Base-by-base conservation (phyloP, 495 filamentous ascomycete genomes). In the Pseudoneurospora amorphoporcata region DNA sequence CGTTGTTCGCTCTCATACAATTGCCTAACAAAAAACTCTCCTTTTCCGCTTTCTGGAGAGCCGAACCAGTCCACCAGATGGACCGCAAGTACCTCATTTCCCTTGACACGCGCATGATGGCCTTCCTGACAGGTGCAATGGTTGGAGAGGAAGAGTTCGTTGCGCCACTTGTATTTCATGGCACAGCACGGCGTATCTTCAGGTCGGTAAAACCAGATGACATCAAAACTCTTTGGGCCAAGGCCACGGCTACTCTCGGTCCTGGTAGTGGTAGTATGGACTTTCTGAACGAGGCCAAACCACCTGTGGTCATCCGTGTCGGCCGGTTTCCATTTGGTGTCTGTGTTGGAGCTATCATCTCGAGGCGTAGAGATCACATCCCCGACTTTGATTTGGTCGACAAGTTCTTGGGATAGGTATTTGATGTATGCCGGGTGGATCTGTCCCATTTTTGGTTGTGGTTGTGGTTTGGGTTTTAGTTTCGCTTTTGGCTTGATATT, bases 71-170 rank as follows among this genome's bases (percentile, higher is more conserved):
- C 83, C 2, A 92, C 84, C 19, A 78, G 70, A 43, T 88, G 83
- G n/a, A 84, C 84, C 8, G 79, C 81, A 14, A 89, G 69, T 8
- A 93, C 81, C 41, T 91, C 85, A 2, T 82, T 75, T 17, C 80
- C 80, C 7, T 84, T 73, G n/a, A 90, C 82, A 39, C 83, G 78
- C 70, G 70, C 47, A 61, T 81, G 38, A 39, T 23, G 16, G 70
- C 83, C 38, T 76, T 82, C 83, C 16, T 80, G 79, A 72, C 92
- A 94, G 16, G 89, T 90, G 79, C 92, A 94, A 72, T 94, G 88
- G 75, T 93, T 88, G 0, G 90, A 92, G 9, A 94, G 80, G 76
- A 94, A 94, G 0, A 94, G 79, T 77, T 94, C 92, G 72, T 92
- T 90, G 0, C 79, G 72, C 75, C 85, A 88, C 3, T 90, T 91